Evolutionary conservation across 305 asterid species (phyloP).

Genomic region (Fraxinus xanthoxyloides): DNA sequence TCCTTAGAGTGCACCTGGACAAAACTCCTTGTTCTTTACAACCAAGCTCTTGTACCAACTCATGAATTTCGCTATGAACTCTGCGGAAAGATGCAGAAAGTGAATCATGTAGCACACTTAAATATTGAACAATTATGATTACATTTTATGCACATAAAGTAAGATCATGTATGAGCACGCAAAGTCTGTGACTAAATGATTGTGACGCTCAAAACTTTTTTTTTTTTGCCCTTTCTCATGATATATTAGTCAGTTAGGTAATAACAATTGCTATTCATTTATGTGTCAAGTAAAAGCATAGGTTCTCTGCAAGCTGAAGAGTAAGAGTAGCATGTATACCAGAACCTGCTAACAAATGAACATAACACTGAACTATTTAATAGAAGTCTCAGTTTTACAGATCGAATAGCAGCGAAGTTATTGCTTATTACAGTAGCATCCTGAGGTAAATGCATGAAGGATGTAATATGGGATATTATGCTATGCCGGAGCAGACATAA

Average conservation of each 20-base stretch:
- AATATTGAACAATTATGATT: not conserved
- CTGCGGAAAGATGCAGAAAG: constrained; percentile 23
- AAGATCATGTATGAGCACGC: not conserved
- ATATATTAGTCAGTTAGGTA: not conserved
- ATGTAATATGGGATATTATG: not conserved
- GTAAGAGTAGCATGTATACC: not conserved
- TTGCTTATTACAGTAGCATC: not conserved
- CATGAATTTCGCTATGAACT: constrained; percentile 48
- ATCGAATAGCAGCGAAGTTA: not conserved
- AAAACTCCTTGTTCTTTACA: constrained; percentile 24
- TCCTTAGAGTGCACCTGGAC: not conserved
- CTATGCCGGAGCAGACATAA: not conserved
- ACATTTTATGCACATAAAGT: not conserved
- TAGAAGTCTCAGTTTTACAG: not conserved
- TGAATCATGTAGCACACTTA: not conserved
- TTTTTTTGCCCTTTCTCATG: not conserved
- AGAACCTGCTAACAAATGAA: not conserved
- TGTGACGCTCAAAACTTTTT: not conserved
- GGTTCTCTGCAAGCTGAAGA: not conserved
- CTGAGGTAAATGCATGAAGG: not conserved
- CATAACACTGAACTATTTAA: not conserved
- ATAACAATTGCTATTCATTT: not conserved
- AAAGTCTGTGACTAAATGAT: not conserved
- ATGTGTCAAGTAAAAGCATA: not conserved
- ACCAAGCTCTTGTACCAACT: constrained; percentile 44